Evolutionary conservation across 2,329 filamentous ascomycete genomes (phyloP).

Genomic region (Laburnicola sp.): DNA sequence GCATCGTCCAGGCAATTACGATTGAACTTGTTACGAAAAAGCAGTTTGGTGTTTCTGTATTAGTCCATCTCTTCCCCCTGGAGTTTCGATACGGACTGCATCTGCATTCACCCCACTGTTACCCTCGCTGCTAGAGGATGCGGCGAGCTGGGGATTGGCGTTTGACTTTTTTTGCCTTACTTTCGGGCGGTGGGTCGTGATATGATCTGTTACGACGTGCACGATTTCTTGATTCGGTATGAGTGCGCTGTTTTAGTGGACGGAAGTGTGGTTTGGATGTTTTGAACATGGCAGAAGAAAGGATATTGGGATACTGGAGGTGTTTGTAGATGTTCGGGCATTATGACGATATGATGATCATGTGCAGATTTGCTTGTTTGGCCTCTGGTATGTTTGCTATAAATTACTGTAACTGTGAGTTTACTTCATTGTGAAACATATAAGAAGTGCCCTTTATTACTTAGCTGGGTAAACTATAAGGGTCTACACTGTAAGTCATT

Average conservation of each 20-base stretch:
- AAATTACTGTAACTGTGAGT: too few relatives aligned
- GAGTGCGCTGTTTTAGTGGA: background rate
- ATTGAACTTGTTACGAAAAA: constrained; percentile 1
- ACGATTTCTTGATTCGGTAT: constrained; percentile 1
- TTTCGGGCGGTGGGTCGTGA: background rate
- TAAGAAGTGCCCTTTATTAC: too few relatives aligned
- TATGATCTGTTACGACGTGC: constrained; percentile 1
- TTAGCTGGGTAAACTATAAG: too few relatives aligned
- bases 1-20: constrained; percentile 5
- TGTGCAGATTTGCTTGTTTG: background rate
- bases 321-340: background rate
- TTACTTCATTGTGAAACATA: too few relatives aligned
- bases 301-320: background rate
- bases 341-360: constrained; percentile 9
- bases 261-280: background rate
- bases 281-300: background rate
- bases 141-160: constrained; percentile 19
- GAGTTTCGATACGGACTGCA: constrained; percentile 9
- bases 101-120: constrained; percentile 20
- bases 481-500: too few relatives aligned
- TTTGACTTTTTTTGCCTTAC: constrained; percentile 10
- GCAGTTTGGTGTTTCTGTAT: constrained; percentile 5
- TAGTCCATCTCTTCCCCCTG: background rate
- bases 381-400: background rate
- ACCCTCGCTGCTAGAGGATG: constrained; percentile 15